Base-by-base conservation (phyloP, 2,329 filamentous ascomycete genomes). In the Neurospora sp. region DNA sequence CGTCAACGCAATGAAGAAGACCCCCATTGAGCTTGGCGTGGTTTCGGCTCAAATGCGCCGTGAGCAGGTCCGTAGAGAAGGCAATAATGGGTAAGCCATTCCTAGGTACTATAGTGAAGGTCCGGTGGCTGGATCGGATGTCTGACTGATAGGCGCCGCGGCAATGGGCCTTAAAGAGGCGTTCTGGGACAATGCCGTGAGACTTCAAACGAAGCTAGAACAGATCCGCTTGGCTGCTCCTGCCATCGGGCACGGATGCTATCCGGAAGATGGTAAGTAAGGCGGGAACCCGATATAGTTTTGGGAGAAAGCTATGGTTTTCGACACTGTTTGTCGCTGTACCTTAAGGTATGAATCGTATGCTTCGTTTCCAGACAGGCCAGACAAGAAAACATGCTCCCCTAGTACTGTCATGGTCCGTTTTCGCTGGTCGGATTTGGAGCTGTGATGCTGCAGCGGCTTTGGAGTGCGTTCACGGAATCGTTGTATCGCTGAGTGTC, bases 401-500 rank as follows among this genome's bases (percentile, higher is more conserved):
- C 46, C 52, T 36, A 62, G 4, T 28, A 33, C 15, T 28, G 23
- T 62, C 15, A 62, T 62, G 17, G 12, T 36, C 12, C 15, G 15
- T 36, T 36, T 15, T 62, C 36, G 52, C 52, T 62, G 52, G 23
- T 4, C 28, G 52, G 33, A 15, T 15, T 39, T 66, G 66, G 23
- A 37, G 17, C 66, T 66, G 23, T 62, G 12, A 62, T 62, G 28
- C 52, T 36, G 33, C 23, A 36, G 28, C 52, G 17, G 38, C 37
- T 17, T 39, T 37, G 38, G 38, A 76, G 67, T 39, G 68, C 68
- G 19, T 67, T 77, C 67, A 91, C 75, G 40, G 86, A 85, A 66
- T 80, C 82, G 79, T 95, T 89, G 77, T 97, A 97, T 65, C 86
- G 84, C 40, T 87, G 84, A 69, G 97, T 76, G 71, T 91, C 86